Percentiles rank a stretch among this genome's conserved stretches.
These are phyloP conservation scores for Imleria badia DNA, from an alignment of 768 basidiomycete genomes.

Conservation along the genomic window DNA sequence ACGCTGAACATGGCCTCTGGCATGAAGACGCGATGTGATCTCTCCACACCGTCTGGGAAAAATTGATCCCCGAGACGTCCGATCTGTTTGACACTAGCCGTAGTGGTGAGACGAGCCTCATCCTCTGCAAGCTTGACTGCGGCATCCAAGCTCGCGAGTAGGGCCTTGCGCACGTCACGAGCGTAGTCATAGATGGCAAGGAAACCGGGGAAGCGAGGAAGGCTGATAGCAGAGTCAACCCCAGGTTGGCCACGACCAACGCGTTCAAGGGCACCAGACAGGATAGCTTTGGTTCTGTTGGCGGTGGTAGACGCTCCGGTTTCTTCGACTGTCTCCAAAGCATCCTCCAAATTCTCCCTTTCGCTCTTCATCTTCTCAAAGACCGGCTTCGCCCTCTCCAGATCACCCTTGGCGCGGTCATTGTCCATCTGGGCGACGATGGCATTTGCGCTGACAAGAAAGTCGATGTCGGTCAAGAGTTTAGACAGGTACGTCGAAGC, in stretches of 20 bases:
- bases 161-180: constrained; percentile 67
- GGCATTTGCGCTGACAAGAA: constrained; percentile 83
- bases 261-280: constrained; percentile 69
- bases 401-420: constrained; percentile 65
- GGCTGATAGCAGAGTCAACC: constrained; percentile 45
- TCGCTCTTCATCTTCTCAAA: constrained; percentile 84
- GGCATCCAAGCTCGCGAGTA: constrained; percentile 80
- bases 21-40: constrained; percentile 82
- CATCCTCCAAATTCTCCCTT: constrained; percentile 74
- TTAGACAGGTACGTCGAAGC: constrained; percentile 89
- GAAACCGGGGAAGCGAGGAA: constrained; percentile 85
- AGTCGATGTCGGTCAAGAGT: constrained; percentile 85
- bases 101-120: constrained; percentile 72
- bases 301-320: constrained; percentile 54
- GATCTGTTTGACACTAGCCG: constrained; percentile 63
- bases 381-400: constrained; percentile 70
- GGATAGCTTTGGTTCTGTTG: constrained; percentile 53
- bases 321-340: constrained; percentile 80
- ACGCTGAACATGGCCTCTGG: constrained; percentile 96
- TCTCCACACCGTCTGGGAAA: constrained; percentile 79
- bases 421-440: constrained; percentile 82
- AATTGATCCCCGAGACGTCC: constrained; percentile 69
- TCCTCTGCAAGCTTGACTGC: constrained; percentile 81
- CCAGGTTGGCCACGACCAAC: constrained; percentile 76
- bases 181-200: constrained; percentile 85